These are phyloP conservation scores for Wickerhamiella kazuoi DNA, from an alignment of 805 yeast genomes.

Conservation along the genomic window DNA sequence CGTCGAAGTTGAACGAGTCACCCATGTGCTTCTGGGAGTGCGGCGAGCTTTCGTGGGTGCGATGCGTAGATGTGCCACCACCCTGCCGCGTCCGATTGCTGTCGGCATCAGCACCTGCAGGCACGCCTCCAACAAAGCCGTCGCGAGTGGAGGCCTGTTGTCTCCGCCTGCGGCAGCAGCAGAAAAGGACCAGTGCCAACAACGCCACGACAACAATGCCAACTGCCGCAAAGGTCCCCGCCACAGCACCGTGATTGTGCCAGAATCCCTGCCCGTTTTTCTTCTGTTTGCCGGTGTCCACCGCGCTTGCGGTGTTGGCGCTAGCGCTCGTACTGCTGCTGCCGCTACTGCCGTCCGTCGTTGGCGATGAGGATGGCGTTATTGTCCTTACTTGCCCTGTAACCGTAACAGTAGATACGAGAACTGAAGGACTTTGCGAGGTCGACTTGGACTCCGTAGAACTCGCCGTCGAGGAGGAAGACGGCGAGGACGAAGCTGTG, in stretches of 20 bases:
- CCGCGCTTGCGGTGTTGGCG: background rate
- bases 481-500: background rate
- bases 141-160: background rate
- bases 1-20: slow-evolving; percentile 11
- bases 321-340: slow-evolving; percentile 12
- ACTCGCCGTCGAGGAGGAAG: background rate
- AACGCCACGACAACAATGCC: slow-evolving; percentile 41
- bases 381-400: background rate
- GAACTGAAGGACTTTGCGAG: background rate
- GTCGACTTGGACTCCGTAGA: background rate
- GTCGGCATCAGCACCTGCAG: background rate
- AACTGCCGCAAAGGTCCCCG: slow-evolving; percentile 69
- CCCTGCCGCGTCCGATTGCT: background rate
- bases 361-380: background rate
- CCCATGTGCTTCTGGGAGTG: slow-evolving; percentile 9
- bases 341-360: background rate
- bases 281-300: background rate
- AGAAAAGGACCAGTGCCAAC: slow-evolving; percentile 28
- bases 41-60: slow-evolving; percentile 9
- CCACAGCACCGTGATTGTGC: slow-evolving; percentile 56
- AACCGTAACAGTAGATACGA: background rate
- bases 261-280: slow-evolving; percentile 28
- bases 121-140: too few species aligned
- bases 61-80: slow-evolving; percentile 3
- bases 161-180: slow-evolving; percentile 18